A percentile compares a stretch with the other conserved stretches of the same genome.
Conservation (phyloP, 768 basidiomycete genomes). For the Russula foetens region DNA sequence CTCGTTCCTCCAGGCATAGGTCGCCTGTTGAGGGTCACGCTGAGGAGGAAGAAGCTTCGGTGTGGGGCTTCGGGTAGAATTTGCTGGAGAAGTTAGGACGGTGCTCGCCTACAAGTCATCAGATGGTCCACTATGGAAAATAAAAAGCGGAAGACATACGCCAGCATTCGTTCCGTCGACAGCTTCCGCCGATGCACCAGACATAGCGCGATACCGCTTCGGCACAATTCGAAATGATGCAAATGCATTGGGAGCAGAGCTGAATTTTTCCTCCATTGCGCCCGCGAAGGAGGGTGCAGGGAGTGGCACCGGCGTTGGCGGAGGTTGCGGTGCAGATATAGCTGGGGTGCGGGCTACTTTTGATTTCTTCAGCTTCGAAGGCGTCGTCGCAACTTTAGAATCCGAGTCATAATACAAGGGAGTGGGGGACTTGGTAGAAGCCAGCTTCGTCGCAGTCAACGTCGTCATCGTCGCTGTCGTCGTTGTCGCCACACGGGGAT, state of each 20-base stretch:
- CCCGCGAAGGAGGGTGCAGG: not conserved
- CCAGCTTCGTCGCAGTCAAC: not conserved
- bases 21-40: slow-evolving; percentile 56
- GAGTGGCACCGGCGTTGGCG: not conserved
- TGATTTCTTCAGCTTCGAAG: slow-evolving; percentile 7
- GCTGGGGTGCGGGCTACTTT: not conserved
- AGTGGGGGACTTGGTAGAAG: not conserved
- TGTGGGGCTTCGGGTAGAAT: slow-evolving; percentile 57
- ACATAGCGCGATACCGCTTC: slow-evolving; percentile 58
- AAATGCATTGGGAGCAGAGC: slow-evolving; percentile 41
- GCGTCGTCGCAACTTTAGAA: slow-evolving; percentile 1
- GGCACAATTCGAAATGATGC: slow-evolving; percentile 57
- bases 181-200: slow-evolving; percentile 69
- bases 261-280: slow-evolving; percentile 23
- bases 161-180: slow-evolving; percentile 58
- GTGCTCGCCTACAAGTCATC: slow-evolving; percentile 47
- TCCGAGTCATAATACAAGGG: slow-evolving; percentile 13
- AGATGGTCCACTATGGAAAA: not conserved
- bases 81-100: slow-evolving; percentile 65
- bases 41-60: slow-evolving; percentile 47
- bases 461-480: not conserved
- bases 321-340: not conserved
- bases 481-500: not conserved
- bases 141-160: slow-evolving; percentile 38
- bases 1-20: slow-evolving; percentile 59